These are phyloP conservation scores for Hygrophoropsis aurantiaca DNA, from an alignment of 768 basidiomycete species.

Conservation along the genomic window DNA sequence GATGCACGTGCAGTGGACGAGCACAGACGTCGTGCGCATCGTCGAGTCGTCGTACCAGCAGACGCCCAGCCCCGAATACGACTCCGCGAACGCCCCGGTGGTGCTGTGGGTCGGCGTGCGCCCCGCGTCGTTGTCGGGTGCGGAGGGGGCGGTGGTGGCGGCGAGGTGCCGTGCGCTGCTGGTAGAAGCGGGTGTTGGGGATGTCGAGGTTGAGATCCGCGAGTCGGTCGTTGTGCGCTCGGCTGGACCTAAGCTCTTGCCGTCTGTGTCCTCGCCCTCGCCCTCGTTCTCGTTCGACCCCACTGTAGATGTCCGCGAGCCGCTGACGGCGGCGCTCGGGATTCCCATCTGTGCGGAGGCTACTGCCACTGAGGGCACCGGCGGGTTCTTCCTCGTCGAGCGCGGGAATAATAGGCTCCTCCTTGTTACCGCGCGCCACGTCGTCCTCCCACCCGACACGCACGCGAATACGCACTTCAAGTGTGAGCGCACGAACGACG, in stretches of 20 bases:
- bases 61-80: constrained; percentile 18
- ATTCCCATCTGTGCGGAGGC: constrained; percentile 23
- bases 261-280: constrained; percentile 27
- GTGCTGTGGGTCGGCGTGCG: constrained; percentile 35
- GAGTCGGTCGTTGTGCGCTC: constrained; percentile 17
- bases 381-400: constrained; percentile 28
- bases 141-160: constrained; percentile 26
- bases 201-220: no score
- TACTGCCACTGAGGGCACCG: constrained; percentile 32
- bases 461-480: constrained; percentile 4
- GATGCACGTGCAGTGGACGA: constrained; percentile 17
- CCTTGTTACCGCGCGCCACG: constrained; percentile 18
- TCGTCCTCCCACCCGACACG: constrained; percentile 12
- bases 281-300: constrained; percentile 10
- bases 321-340: constrained; percentile 26
- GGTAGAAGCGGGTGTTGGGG: constrained; percentile 18
- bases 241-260: constrained; percentile 23
- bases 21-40: constrained; percentile 23
- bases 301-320: constrained; percentile 18
- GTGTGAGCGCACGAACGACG: constrained; percentile 1
- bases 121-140: constrained; percentile 25
- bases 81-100: constrained; percentile 15
- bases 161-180: constrained; percentile 22
- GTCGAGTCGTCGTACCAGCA: constrained; percentile 7
- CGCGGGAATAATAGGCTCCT: constrained; percentile 19